Evolutionary conservation across 176 grass and related monocot genomes (phyloP).

Genomic region (Cocos nucifera): DNA sequence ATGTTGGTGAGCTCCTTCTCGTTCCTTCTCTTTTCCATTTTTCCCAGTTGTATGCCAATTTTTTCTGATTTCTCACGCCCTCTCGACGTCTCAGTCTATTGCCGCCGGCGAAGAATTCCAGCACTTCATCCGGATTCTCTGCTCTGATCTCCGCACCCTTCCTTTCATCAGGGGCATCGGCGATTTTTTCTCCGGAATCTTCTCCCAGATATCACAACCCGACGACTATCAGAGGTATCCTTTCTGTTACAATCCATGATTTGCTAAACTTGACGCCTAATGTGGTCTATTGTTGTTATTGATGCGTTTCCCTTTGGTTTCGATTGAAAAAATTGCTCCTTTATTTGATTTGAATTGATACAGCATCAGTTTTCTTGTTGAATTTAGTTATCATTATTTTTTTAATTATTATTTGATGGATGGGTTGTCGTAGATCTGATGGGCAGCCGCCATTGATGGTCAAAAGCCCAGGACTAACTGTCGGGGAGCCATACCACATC

Average conservation of each 20-base stretch:
- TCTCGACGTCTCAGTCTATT: constrained; percentile 20
- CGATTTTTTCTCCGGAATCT: constrained; percentile 23
- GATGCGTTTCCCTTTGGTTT: too few relatives aligned
- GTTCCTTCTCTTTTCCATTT: neutral
- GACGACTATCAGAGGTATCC: constrained; percentile 16
- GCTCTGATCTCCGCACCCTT: constrained; percentile 13
- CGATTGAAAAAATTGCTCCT: neutral
- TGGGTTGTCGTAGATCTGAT: neutral
- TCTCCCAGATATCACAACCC: constrained; percentile 20
- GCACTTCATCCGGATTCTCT: constrained; percentile 14
- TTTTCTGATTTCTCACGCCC: neutral
- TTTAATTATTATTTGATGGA: neutral
- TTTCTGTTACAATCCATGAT: neutral
- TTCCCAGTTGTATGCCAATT: neutral
- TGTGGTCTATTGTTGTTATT: too few relatives aligned
- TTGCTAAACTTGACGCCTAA: too few relatives aligned
- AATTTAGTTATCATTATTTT: neutral
- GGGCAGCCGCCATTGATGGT: neutral
- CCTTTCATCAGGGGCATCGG: constrained; percentile 16
- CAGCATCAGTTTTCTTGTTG: neutral
- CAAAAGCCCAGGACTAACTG: constrained; percentile 4
- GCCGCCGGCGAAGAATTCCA: constrained; percentile 18
- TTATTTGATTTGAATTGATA: neutral
- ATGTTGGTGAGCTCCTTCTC: constrained; percentile 17
- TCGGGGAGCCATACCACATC: constrained; percentile 24